Conservation (phyloP, 495 filamentous ascomycete species). For the Trichoderma asperelloides region DNA sequence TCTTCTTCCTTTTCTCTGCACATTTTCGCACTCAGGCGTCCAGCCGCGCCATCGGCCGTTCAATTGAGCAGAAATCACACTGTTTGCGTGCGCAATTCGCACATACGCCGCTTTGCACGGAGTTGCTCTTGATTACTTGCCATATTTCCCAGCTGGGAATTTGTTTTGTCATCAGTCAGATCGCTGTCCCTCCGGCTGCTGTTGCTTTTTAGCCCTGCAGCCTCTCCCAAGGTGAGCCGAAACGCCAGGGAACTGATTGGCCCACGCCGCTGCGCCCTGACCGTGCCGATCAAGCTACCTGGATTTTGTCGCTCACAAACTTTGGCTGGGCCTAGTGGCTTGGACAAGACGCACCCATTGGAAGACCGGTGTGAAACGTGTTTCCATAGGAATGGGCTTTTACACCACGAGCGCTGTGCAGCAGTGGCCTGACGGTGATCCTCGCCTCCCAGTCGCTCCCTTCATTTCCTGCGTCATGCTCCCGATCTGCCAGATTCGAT, state of each 20-base stretch:
- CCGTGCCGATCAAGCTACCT: background rate
- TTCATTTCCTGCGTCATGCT: background rate
- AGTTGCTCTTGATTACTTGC: too few relatives aligned
- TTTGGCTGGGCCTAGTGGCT: background rate
- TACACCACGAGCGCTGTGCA: background rate
- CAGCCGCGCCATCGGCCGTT: background rate
- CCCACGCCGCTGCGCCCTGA: background rate
- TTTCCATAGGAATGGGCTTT: background rate
- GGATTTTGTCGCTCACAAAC: background rate
- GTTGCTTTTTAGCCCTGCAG: background rate
- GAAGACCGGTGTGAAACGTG: background rate
- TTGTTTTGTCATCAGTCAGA: background rate
- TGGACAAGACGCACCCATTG: background rate
- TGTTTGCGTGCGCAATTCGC: too few relatives aligned
- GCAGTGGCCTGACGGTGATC: background rate
- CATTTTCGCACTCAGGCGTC: background rate
- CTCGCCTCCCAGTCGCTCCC: background rate
- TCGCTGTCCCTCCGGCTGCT: background rate
- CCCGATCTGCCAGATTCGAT: background rate
- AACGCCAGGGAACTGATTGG: conserved; percentile 23
- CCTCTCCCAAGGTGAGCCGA: conserved; percentile 19
- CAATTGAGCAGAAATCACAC: too few relatives aligned
- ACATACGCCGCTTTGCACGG: too few relatives aligned
- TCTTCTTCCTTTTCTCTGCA: background rate
- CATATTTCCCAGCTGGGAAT: too few relatives aligned